A percentile compares a stretch with the other conserved stretches of the same genome.
These are phyloP conservation scores for Solanum ossicruentum DNA, from an alignment of 257 asterid species.

Conservation along the genomic window DNA sequence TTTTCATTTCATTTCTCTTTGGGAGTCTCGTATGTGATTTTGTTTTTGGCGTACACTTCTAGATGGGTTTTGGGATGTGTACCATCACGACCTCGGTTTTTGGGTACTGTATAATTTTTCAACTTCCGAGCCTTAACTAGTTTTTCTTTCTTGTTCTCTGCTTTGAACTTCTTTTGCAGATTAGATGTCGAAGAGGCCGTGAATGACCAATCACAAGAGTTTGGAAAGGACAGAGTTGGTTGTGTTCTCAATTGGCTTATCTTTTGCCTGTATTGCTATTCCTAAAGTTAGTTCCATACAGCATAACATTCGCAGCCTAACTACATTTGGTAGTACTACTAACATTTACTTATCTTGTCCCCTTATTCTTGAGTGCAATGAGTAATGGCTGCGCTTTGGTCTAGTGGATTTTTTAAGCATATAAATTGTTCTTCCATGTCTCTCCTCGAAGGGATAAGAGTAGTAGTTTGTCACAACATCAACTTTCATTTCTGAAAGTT, in stretches of 20 bases:
- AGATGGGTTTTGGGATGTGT: no score
- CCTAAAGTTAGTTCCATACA: constrained; percentile 28
- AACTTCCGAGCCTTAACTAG: not conserved
- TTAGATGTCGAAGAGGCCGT: constrained; percentile 49
- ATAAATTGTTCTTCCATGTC: no score
- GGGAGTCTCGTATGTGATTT: no score
- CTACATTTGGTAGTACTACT: constrained; percentile 30
- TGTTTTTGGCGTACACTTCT: no score
- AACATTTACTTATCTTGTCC: not conserved
- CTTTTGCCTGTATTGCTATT: constrained; percentile 45
- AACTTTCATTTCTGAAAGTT: no score
- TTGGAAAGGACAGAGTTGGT: constrained; percentile 57
- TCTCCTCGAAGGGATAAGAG: no score
- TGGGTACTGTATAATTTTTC: no score
- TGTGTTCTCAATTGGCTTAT: constrained; percentile 34
- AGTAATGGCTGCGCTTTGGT: no score
- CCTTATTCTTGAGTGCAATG: not conserved
- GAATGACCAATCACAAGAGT: constrained; percentile 32
- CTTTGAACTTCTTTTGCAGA: constrained; percentile 28
- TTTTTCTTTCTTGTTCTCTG: not conserved
- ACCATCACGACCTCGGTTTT: no score
- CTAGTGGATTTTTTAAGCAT: no score
- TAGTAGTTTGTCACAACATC: no score
- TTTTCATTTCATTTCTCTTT: no score
- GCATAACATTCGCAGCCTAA: constrained; percentile 16